Evolutionary conservation across 2,329 filamentous ascomycete species (phyloP), one percentile per base, ranked within the genome.

Genomic region (Apiospora phragmitis): DNA sequence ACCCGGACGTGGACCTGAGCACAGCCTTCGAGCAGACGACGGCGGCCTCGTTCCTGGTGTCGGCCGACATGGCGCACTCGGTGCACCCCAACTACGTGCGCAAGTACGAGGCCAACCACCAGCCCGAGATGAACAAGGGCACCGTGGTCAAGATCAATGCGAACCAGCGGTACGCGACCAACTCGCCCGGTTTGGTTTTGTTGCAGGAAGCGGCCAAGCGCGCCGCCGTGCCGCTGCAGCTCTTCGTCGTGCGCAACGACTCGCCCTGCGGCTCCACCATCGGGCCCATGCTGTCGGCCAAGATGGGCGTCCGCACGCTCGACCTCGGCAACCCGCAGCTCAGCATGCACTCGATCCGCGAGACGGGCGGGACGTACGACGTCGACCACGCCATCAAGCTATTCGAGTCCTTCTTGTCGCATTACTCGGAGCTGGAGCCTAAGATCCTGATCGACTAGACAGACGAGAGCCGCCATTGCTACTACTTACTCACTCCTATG

Each of bases 101-200:
- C 76, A 98, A 98, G 83, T 97, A 98, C 83, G 96, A 99, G 84
- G 83, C 90, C 45, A 93, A 94, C 76, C 96, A 99, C 83, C 90
- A 93, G 74, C 96, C 96, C 6, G 92, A 95, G 82, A 97, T 99
- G 89, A 99, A 99, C 87, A 93, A 94, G 81, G 75, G 75, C 70
- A 94, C 94, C 4, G 95, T 98, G 65, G 94, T 99, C 86, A 99
- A 99, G 85, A 89, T 99, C 86, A 99, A 99, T 80, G 96, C 96
- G 73, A 99, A 98, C 81, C 94, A 96, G 76, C 92, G 95, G 73
- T 99, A 99, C 83, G 94, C 95, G 41, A 99, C 96, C 69, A 98
- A 98, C 85, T 94, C 94, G 0, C 96, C 96, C 1, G 96, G 96
- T 45, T 97, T 98, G 75, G 95, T 97, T 9, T 86, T 99, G 43